Conservation (phyloP, 495 filamentous ascomycete genomes). For the Annulohypoxylon bovei region DNA sequence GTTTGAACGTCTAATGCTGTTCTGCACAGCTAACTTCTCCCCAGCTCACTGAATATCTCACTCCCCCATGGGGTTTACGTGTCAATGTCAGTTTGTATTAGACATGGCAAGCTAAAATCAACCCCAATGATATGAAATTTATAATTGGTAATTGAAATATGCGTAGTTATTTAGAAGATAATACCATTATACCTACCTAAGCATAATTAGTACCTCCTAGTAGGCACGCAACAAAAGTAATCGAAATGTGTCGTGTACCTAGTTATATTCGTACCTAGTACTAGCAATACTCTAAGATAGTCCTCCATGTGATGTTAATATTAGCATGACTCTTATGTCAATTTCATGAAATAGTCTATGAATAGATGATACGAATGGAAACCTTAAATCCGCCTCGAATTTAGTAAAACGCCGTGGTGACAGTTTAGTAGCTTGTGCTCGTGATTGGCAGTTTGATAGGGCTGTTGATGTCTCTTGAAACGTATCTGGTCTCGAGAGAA, state of each 20-base stretch:
- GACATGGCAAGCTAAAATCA: background rate
- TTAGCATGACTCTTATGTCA: background rate
- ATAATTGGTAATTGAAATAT: too few species aligned
- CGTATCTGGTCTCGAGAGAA: slow-evolving; percentile 3
- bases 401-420: background rate
- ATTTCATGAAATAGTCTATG: background rate
- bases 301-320: background rate
- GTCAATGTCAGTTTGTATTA: background rate
- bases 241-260: background rate
- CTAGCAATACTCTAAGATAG: background rate
- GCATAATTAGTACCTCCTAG: background rate
- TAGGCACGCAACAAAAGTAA: background rate
- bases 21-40: background rate
- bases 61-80: background rate
- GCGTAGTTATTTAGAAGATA: too few species aligned
- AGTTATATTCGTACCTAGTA: too few species aligned
- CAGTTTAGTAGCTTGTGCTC: background rate
- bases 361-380: background rate
- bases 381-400: background rate
- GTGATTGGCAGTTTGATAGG: background rate
- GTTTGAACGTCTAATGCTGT: background rate
- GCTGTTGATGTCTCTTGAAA: background rate
- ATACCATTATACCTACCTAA: background rate
- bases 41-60: background rate
- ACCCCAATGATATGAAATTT: too few species aligned